Base-by-base conservation (phyloP, 139 green algal genomes). In the Yamagishiella unicocca region DNA sequence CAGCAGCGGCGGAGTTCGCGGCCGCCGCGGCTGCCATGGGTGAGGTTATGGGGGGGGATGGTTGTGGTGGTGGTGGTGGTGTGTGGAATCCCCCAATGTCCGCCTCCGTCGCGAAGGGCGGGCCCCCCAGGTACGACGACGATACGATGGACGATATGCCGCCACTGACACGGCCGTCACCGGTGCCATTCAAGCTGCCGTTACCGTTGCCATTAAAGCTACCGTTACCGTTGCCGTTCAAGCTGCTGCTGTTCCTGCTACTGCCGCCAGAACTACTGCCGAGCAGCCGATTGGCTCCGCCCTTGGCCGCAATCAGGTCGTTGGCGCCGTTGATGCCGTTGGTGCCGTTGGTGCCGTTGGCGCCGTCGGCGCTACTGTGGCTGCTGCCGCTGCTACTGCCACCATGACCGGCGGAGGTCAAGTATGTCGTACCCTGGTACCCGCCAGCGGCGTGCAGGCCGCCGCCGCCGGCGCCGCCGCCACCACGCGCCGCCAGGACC, bases 191-290 rank as follows among this genome's bases (percentile, higher is more conserved):
- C 21, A 8, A 8, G 38, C 35, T 46, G 3, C 35, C 35, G 29
- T 40, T 71, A 8, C 29, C 25, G n/a, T 8, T 71, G 62, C 62
- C 19, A 21, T 12, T 54, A 0, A 43, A 6, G 9, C 40, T 29
- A 27, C n/a, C 21, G 35, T 33, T 80, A 67, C 45, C 45, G 27
- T 22, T 50, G 53, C 40, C 84, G 43, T 53, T 64, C 12, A 4
- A 38, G 53, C 54, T 64, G 50, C 53, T 84, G 83, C 38, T 84
- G 72, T 25, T 84, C 58, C 53, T 88, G 71, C 70, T 58, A 45
- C 35, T 64, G 54, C 35, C 37, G 43, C 37, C 31, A 45, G 1
- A 5, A 43, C n/a, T 55, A 40, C 40, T 35, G 7, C n/a, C 17
- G 45, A 4, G 38, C 38, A 5, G 70, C 37, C 24, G 7, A n/a